Conservation (phyloP, 306 rosid genomes). For the Castanospermum australe region DNA sequence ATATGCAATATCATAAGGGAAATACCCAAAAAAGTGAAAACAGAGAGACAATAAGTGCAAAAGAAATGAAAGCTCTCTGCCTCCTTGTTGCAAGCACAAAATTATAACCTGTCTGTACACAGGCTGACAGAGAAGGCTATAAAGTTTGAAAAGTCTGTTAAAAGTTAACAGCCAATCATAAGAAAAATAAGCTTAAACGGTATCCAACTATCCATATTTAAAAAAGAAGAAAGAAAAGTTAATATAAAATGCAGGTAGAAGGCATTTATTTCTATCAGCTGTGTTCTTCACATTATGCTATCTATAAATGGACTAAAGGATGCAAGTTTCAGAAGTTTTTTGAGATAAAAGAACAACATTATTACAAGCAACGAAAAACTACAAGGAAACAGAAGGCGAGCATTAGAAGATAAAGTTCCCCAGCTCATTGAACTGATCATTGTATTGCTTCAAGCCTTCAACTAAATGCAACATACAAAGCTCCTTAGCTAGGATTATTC, state of each 20-base stretch:
- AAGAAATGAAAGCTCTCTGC: constrained; percentile 6
- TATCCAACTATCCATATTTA: neutral
- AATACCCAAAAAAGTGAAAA: constrained; percentile 10
- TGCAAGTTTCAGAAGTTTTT: neutral
- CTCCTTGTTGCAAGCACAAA: constrained; percentile 1
- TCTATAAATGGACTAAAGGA: constrained; percentile 6
- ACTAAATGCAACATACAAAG: neutral
- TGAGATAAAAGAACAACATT: neutral
- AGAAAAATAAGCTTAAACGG: constrained; percentile 1
- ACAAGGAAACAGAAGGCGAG: neutral
- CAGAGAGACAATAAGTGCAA: neutral
- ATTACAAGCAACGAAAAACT: neutral
- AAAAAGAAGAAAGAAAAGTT: neutral
- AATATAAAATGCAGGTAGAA: neutral
- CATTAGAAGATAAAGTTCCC: neutral
- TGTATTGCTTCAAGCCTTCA: constrained; percentile 12
- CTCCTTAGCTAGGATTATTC: neutral
- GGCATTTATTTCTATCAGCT: neutral
- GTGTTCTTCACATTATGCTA: neutral
- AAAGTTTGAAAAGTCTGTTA: neutral
- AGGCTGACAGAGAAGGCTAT: neutral
- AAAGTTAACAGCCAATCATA: neutral
- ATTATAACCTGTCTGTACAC: neutral
- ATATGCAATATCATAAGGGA: constrained; percentile 19
- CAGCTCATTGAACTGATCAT: neutral